phyloP scores from a whole-genome alignment of 495 filamentous ascomycete genomes.

The Pyronema domesticum region DNA sequence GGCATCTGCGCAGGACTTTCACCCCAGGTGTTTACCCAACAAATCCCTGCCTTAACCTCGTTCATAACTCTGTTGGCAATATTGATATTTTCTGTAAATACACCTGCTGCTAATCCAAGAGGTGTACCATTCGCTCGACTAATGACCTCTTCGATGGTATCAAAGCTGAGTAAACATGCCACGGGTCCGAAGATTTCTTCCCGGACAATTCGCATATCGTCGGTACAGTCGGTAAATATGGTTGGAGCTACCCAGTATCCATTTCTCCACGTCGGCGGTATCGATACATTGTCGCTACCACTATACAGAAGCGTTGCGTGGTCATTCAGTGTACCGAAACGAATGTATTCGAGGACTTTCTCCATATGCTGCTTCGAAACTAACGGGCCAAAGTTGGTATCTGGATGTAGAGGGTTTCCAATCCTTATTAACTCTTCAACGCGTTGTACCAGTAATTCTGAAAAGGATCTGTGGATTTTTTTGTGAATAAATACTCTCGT shows the following conservation, averaged over 20 bases:
- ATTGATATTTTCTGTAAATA: conserved; percentile 70
- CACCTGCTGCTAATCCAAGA: conserved; percentile 66
- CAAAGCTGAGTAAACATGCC: conserved; percentile 52
- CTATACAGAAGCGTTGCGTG: conserved; percentile 54
- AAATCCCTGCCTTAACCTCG: conserved; percentile 62
- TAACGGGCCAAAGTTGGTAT: conserved; percentile 61
- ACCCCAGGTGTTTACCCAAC: conserved; percentile 32
- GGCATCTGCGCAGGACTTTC: conserved; percentile 36
- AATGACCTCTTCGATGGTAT: conserved; percentile 53
- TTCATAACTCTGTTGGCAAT: conserved; percentile 55
- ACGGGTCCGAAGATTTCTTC: conserved; percentile 78
- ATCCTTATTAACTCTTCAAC: conserved; percentile 43
- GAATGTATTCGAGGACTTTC: conserved; percentile 53
- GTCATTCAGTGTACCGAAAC: conserved; percentile 48
- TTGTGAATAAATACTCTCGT: conserved; percentile 59
- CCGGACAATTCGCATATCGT: conserved; percentile 51
- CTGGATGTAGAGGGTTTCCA: conserved; percentile 46
- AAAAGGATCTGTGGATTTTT: conserved; percentile 44
- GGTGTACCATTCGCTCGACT: conserved; percentile 65
- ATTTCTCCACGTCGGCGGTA: conserved; percentile 33
- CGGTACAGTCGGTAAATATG: conserved; percentile 56
- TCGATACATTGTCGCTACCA: conserved; percentile 31
- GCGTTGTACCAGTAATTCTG: conserved; percentile 45
- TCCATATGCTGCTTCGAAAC: conserved; percentile 48
- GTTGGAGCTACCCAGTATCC: conserved; percentile 55